Percentiles rank a stretch among this genome's conserved stretches.
Conservation (phyloP, 2,329 filamentous ascomycete genomes). For the Botrytis paeoniae region DNA sequence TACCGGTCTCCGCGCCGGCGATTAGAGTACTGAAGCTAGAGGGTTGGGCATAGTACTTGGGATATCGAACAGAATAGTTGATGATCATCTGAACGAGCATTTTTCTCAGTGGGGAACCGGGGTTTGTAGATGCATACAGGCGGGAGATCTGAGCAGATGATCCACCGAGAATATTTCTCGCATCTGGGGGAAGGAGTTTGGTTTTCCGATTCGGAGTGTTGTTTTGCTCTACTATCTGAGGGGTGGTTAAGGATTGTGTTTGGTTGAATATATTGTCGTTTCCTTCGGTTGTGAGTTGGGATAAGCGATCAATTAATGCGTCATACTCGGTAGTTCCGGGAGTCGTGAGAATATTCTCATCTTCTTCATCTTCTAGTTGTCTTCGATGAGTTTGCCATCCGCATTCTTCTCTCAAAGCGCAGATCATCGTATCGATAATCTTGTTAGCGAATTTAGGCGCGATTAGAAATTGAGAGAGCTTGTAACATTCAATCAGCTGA, state of each 20-base stretch:
- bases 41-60: neutral
- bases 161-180: neutral
- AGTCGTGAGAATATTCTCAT: neutral
- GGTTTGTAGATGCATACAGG: neutral
- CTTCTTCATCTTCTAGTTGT: neutral
- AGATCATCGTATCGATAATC: neutral
- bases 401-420: neutral
- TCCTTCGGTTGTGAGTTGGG: neutral
- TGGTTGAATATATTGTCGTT: neutral
- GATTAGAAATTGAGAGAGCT: neutral
- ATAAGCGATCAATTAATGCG: neutral
- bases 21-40: neutral
- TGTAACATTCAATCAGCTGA: neutral
- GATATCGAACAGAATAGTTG: neutral
- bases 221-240: neutral
- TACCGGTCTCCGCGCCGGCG: fast-evolving
- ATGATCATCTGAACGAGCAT: neutral
- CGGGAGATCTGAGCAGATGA: neutral
- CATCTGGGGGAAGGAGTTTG: neutral
- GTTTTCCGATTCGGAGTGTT: neutral
- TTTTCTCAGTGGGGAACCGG: neutral
- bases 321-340: neutral
- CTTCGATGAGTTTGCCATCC: neutral
- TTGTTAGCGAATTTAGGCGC: neutral
- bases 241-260: neutral